These are phyloP conservation scores for Erigeron canadensis DNA, from an alignment of 129 eudicot species.

Conservation along the genomic window DNA sequence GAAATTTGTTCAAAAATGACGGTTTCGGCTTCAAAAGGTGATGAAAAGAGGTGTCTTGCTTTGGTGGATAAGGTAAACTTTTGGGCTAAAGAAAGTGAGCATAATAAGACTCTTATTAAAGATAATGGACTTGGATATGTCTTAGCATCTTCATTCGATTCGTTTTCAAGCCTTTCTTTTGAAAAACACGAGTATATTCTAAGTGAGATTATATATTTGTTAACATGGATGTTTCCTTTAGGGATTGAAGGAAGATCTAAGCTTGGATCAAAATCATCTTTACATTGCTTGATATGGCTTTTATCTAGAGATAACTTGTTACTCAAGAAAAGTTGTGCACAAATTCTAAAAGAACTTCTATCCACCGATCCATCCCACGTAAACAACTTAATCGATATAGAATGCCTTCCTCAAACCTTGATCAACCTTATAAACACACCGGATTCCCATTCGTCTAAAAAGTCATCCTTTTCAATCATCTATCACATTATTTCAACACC, in stretches of 20 bases:
- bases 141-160: slow-evolving; percentile 51
- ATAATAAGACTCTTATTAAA: slow-evolving; percentile 49
- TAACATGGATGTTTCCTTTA: slow-evolving; percentile 68
- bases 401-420: slow-evolving; percentile 43
- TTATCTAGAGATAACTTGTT: slow-evolving; percentile 51
- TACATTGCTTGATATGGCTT: slow-evolving; percentile 64
- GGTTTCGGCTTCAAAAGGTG: slow-evolving; percentile 27
- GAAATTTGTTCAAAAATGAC: slow-evolving; percentile 40
- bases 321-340: slow-evolving; percentile 41
- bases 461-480: slow-evolving; percentile 51
- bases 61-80: slow-evolving; percentile 47
- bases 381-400: slow-evolving; percentile 25
- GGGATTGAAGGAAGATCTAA: slow-evolving; percentile 46
- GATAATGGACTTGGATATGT: slow-evolving; percentile 60
- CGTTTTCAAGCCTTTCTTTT: slow-evolving; percentile 38
- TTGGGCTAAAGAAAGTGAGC: slow-evolving; percentile 73
- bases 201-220: slow-evolving; percentile 44
- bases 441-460: slow-evolving; percentile 40
- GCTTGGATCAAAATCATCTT: slow-evolving; percentile 56
- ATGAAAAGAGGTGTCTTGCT: slow-evolving; percentile 42
- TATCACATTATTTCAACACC: slow-evolving; percentile 44
- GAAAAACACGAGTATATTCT: slow-evolving; percentile 39
- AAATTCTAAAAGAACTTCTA: slow-evolving; percentile 54
- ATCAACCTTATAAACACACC: slow-evolving; percentile 48
- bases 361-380: slow-evolving; percentile 37